Percentiles rank a stretch among this genome's conserved stretches.
Conservation (phyloP, 129 eudicot genomes). For the Tagetes erecta region DNA sequence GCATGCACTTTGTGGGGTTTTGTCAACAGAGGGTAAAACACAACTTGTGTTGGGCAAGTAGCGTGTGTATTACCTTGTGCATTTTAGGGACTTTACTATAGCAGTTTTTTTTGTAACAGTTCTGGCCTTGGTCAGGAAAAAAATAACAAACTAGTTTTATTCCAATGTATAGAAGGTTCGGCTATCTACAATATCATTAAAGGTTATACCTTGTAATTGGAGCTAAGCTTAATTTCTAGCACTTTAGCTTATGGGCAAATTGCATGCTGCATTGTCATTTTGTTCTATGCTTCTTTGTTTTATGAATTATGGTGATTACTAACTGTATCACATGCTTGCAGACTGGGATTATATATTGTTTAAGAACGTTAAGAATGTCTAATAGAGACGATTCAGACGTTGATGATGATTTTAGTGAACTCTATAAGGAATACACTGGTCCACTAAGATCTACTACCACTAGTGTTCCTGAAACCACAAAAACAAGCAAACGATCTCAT, state of each 20-base stretch:
- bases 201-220: neutral
- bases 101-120: neutral
- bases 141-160: neutral
- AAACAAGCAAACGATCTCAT: conserved; percentile 60
- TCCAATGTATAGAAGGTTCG: conserved; percentile 10
- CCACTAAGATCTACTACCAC: conserved; percentile 60
- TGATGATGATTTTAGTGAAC: conserved; percentile 94
- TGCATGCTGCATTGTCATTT: neutral
- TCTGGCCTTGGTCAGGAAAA: neutral
- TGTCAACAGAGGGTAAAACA: no score
- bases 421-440: conserved; percentile 96
- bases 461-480: conserved; percentile 41
- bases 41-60: neutral
- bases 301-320: conserved; percentile 20
- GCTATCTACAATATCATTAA: neutral
- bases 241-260: conserved; percentile 9
- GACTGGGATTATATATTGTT: conserved; percentile 25
- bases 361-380: conserved; percentile 40
- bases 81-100: no score
- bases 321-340: conserved; percentile 3
- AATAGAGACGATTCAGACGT: conserved; percentile 64
- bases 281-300: neutral
- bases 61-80: neutral
- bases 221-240: neutral
- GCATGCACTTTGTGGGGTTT: no score